A percentile compares a stretch with the other conserved stretches of the same genome.
Evolutionary conservation across 306 rosid species (phyloP).

Genomic region (Castanospermum australe): DNA sequence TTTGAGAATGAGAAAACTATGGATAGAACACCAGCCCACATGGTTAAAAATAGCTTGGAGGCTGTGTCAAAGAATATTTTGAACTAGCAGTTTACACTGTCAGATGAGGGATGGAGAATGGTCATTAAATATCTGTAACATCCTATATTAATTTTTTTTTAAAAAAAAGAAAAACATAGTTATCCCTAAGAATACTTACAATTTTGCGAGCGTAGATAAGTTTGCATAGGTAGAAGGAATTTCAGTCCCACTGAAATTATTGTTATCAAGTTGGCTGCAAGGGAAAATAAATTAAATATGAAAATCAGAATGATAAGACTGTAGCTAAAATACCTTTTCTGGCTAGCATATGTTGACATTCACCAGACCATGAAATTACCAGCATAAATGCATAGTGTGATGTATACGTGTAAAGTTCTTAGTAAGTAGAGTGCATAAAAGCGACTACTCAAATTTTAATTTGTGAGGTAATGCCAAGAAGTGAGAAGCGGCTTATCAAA

Average conservation of each 20-base stretch:
- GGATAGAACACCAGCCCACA: neutral
- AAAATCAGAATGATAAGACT: neutral
- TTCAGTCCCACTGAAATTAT: slow-evolving; percentile 41
- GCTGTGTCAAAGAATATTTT: neutral
- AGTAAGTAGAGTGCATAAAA: neutral
- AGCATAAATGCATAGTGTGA: neutral
- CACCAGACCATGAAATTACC: neutral
- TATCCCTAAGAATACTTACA: slow-evolving; percentile 38
- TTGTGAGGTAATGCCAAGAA: neutral
- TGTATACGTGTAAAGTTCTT: neutral
- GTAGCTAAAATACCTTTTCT: neutral
- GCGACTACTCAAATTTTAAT: neutral
- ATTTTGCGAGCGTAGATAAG: slow-evolving; percentile 33
- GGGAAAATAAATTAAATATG: neutral
- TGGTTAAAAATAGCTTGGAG: neutral
- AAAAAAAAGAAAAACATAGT: neutral
- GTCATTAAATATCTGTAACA: slow-evolving; percentile 5
- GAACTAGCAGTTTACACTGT: neutral
- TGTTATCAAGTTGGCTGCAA: slow-evolving; percentile 58
- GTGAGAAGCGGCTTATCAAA: neutral
- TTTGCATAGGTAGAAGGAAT: slow-evolving; percentile 46
- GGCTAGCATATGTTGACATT: neutral
- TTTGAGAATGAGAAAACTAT: neutral
- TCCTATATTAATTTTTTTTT: neutral
- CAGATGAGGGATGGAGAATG: neutral